Conservation (phyloP, 2,329 filamentous ascomycete genomes). For the Trichoderma oligosporum region DNA sequence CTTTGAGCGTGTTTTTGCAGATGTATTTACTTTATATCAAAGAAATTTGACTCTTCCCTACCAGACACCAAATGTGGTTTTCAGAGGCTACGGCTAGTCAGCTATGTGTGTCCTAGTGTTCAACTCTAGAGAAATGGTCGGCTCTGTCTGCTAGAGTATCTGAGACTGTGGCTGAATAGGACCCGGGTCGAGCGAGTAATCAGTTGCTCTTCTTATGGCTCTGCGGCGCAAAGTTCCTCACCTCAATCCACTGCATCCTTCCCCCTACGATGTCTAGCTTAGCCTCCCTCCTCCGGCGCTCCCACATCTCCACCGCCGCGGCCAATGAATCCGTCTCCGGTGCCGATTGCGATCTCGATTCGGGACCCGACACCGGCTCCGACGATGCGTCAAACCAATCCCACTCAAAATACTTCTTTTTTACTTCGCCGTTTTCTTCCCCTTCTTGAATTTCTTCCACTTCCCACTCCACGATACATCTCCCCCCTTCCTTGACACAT, state of each 20-base stretch:
- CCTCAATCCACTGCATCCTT: conserved; percentile 1
- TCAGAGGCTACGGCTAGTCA: no score
- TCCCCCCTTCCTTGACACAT: conserved; percentile 27
- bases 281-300: neutral
- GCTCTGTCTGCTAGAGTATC: no score
- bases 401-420: neutral
- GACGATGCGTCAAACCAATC: neutral
- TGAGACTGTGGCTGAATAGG: no score
- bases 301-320: conserved; percentile 10
- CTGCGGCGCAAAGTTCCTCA: conserved; percentile 9
- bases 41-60: neutral
- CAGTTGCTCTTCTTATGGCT: neutral
- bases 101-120: no score
- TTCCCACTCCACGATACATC: conserved; percentile 23
- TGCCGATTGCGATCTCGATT: neutral
- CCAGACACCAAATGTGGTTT: no score
- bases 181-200: no score
- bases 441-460: neutral
- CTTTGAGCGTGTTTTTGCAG: neutral
- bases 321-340: neutral
- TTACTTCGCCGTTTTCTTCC: neutral
- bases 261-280: conserved; percentile 11
- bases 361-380: neutral
- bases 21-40: neutral
- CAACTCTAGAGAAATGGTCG: no score